Conservation (phyloP, 2,329 filamentous ascomycete species). For the Fusarium incarnatum region DNA sequence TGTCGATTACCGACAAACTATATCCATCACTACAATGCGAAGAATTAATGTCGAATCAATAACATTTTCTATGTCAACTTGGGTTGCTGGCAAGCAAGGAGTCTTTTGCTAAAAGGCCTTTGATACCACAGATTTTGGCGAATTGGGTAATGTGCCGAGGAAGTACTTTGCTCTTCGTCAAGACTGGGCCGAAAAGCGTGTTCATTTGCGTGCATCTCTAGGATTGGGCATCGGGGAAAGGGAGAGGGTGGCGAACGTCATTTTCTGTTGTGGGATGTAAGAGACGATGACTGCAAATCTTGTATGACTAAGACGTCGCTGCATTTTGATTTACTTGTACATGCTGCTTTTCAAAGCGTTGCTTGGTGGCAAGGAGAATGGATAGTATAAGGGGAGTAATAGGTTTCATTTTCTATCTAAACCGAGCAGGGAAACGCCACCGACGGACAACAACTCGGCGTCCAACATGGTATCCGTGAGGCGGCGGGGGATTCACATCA, state of each 20-base stretch:
- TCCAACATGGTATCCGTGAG: constrained; percentile 36
- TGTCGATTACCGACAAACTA: constrained; percentile 37
- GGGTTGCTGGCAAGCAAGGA: constrained; percentile 47
- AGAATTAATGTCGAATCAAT: constrained; percentile 44
- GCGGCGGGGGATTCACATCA: constrained; percentile 43
- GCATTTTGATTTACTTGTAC: constrained; percentile 35
- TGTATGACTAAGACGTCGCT: constrained; percentile 51
- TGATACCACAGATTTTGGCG: constrained; percentile 47
- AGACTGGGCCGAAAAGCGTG: constrained; percentile 55
- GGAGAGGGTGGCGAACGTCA: constrained; percentile 45
- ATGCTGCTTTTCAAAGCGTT: constrained; percentile 34
- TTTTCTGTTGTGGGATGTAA: constrained; percentile 33
- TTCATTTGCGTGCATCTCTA: constrained; percentile 57
- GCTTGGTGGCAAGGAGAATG: constrained; percentile 19
- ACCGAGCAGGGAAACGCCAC: constrained; percentile 39
- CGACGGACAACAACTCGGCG: constrained; percentile 35
- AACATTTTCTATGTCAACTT: constrained; percentile 47
- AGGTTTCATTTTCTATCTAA: constrained; percentile 45
- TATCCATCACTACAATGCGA: constrained; percentile 37
- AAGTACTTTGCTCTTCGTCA: constrained; percentile 49
- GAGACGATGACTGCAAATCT: constrained; percentile 42
- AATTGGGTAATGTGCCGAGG: constrained; percentile 50
- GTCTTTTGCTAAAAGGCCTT: constrained; percentile 48
- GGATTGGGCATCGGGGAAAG: constrained; percentile 51
- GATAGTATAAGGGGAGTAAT: constrained; percentile 42